A percentile compares a stretch with the other conserved stretches of the same genome.
Conservation (phyloP, 2,329 filamentous ascomycete genomes). For the Zasmidium angulare region DNA sequence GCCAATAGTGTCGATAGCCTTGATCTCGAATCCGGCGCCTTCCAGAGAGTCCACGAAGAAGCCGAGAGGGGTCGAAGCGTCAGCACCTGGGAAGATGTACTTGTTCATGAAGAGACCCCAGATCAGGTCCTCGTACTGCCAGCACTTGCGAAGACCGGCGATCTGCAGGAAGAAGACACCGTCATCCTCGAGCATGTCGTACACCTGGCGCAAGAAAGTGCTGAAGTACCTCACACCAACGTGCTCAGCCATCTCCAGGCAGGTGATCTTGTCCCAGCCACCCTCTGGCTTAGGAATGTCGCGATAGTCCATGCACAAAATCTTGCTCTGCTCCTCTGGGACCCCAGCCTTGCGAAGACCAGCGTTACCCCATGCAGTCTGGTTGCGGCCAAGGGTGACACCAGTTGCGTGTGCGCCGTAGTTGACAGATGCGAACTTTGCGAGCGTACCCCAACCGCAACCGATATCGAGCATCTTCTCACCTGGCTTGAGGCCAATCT, state of each 20-base stretch:
- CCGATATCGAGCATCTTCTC: conserved; percentile 91
- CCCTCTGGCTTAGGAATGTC: conserved; percentile 80
- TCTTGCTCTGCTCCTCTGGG: conserved; percentile 81
- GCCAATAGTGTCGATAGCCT: conserved; percentile 87
- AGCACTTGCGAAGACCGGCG: conserved; percentile 86
- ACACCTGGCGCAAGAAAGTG: conserved; percentile 78
- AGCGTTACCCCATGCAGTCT: conserved; percentile 94
- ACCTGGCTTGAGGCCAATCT: conserved; percentile 79
- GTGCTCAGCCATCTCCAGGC: conserved; percentile 98
- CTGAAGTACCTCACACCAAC: conserved; percentile 89
- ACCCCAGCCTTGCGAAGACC: conserved; percentile 81
- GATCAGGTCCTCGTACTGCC: conserved; percentile 97
- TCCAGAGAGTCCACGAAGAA: conserved; percentile 85
- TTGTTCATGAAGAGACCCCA: conserved; percentile 99
- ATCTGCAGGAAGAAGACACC: conserved; percentile 96
- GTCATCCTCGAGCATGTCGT: conserved; percentile 95
- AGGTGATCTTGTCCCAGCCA: conserved; percentile 88
- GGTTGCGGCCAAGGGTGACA: conserved; percentile 92
- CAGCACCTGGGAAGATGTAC: conserved; percentile 95
- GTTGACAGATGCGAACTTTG: conserved; percentile 88
- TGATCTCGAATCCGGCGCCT: conserved; percentile 84
- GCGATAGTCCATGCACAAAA: conserved; percentile 96
- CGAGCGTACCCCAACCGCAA: conserved; percentile 96
- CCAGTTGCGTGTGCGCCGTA: conserved; percentile 84
- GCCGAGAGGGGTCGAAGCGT: conserved; percentile 89